phyloP scores from a whole-genome alignment of 331 rosid species.

The Ulmus americana region DNA sequence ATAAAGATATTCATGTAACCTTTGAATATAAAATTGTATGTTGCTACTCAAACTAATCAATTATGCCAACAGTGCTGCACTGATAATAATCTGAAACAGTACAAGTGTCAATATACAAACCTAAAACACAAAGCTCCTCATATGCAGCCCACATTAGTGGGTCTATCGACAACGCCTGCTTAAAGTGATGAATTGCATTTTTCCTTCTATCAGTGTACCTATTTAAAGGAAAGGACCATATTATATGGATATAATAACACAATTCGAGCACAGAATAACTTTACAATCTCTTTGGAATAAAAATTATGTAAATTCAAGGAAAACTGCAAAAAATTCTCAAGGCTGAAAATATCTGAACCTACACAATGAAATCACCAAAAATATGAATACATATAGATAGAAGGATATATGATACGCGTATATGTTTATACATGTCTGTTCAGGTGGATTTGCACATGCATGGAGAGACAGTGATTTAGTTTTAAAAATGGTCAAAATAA shows the following conservation, averaged over 20 bases:
- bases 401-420: neutral
- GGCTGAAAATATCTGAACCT: neutral
- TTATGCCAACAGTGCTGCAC: neutral
- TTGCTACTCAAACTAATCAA: constrained; percentile 7
- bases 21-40: neutral
- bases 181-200: constrained; percentile 80
- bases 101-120: constrained; percentile 38
- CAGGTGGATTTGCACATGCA: neutral
- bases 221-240: neutral
- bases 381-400: neutral
- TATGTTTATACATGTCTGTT: neutral
- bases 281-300: neutral
- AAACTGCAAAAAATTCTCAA: neutral
- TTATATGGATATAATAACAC: neutral
- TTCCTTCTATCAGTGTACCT: constrained; percentile 92
- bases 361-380: neutral
- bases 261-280: constrained; percentile 1
- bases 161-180: constrained; percentile 74
- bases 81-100: constrained; percentile 14
- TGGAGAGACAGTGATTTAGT: neutral
- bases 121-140: constrained; percentile 87
- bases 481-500: neutral
- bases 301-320: neutral
- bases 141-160: constrained; percentile 93
- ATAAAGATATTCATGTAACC: neutral